Evolutionary conservation across 139 green algal genomes (phyloP).

Genomic region (Chlamydomonas sp.): DNA sequence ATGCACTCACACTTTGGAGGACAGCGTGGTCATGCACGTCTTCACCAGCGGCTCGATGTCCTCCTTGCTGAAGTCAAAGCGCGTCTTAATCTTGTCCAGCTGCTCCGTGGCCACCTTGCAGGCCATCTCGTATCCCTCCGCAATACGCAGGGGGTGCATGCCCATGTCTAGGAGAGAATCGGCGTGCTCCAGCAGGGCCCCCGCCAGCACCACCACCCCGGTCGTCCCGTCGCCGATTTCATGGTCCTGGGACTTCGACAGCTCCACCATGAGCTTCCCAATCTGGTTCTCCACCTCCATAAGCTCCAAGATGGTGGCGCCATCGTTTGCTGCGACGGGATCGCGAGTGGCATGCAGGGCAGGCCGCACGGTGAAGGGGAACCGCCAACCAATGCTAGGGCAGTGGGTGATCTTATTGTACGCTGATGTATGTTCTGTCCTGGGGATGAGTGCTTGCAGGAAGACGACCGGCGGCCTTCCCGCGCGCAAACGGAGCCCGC

Average conservation of each 20-base stretch:
- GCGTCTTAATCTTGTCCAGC: conserved; percentile 82
- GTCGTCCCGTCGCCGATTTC: conserved; percentile 97
- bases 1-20: conserved; percentile 95
- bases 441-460: no score
- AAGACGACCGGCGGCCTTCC: neutral
- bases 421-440: no score
- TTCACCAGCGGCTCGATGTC: conserved; percentile 94
- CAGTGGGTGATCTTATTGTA: no score
- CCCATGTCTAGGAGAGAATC: conserved; percentile 96
- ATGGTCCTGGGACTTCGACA: conserved; percentile 90
- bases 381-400: no score
- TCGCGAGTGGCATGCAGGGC: no score
- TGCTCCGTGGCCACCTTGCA: conserved; percentile 89
- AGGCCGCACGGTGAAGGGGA: no score
- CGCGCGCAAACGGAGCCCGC: neutral
- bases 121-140: conserved; percentile 98
- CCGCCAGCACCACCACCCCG: conserved; percentile 93
- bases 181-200: conserved; percentile 78
- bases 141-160: conserved; percentile 97
- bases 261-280: conserved; percentile 98
- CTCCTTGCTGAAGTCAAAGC: conserved; percentile 87
- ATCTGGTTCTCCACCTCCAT: conserved; percentile 99
- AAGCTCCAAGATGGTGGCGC: conserved; percentile 98
- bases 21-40: conserved; percentile 99
- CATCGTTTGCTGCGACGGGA: conserved; percentile 91